Evolutionary conservation across 192 early-diverging fungal species (phyloP).

Genomic region (Coemansia sp.): DNA sequence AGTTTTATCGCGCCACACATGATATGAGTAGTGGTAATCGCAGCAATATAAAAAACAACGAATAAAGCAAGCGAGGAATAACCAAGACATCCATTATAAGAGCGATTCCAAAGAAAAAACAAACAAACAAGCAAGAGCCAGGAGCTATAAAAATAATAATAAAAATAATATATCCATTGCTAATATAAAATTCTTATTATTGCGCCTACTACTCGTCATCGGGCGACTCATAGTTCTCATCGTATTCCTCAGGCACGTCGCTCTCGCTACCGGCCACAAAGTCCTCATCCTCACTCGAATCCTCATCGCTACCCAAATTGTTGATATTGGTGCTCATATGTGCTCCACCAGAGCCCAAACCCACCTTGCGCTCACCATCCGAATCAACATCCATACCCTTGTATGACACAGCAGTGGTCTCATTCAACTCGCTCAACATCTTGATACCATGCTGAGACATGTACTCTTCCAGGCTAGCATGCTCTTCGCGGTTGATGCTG

Average conservation of each 20-base stretch:
- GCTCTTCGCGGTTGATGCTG: slow-evolving; percentile 88
- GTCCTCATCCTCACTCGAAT: slow-evolving; percentile 84
- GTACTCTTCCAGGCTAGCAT: slow-evolving; percentile 74
- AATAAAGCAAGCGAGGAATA: too few species aligned
- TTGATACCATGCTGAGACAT: slow-evolving; percentile 79
- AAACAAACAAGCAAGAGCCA: too few species aligned
- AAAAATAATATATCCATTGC: neutral
- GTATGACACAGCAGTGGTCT: slow-evolving; percentile 40
- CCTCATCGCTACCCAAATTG: slow-evolving; percentile 65
- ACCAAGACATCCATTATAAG: too few species aligned
- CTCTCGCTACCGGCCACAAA: slow-evolving; percentile 73
- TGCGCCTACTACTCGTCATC: slow-evolving; percentile 29
- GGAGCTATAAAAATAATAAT: neutral
- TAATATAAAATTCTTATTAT: too few species aligned
- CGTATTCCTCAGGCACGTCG: slow-evolving; percentile 76
- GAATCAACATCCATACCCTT: slow-evolving; percentile 36
- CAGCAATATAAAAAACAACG: too few species aligned
- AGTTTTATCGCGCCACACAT: too few species aligned
- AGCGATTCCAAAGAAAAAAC: too few species aligned
- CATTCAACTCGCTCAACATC: slow-evolving; percentile 69
- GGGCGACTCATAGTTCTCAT: slow-evolving; percentile 57
- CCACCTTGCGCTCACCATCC: slow-evolving; percentile 6
- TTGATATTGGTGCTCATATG: too few species aligned
- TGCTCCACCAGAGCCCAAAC: slow-evolving; percentile 21
- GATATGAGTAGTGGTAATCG: too few species aligned